Percentiles rank a stretch among this genome's conserved stretches.
These are phyloP conservation scores for Kwoniella sp. DNA, from an alignment of 768 basidiomycete species.

Conservation along the genomic window DNA sequence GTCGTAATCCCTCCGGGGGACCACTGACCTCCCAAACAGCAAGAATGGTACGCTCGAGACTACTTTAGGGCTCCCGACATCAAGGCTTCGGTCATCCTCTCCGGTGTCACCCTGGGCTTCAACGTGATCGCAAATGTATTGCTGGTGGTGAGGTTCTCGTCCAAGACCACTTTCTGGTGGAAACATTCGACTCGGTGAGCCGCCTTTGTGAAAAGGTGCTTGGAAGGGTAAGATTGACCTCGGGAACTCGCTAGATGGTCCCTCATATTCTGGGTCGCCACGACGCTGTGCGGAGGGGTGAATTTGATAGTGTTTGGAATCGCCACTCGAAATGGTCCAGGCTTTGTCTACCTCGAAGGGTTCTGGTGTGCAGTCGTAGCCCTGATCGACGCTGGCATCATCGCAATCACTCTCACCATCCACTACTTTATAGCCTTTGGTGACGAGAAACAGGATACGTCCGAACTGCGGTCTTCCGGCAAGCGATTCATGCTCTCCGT, in stretches of 20 bases:
- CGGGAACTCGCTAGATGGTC: conserved; percentile 17
- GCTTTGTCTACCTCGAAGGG: conserved; percentile 29
- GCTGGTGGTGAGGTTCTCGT: conserved; percentile 49
- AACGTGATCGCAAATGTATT: conserved; percentile 49
- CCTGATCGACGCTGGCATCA: conserved; percentile 31
- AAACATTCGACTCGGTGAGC: conserved; percentile 26
- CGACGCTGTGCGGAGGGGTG: conserved; percentile 44
- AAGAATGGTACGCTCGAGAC: conserved; percentile 46
- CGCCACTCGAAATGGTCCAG: conserved; percentile 25
- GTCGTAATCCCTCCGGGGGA: too few species aligned
- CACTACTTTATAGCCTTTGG: conserved; percentile 36
- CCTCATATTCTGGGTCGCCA: conserved; percentile 46
- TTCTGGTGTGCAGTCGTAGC: conserved; percentile 43
- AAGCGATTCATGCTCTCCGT: conserved; percentile 42
- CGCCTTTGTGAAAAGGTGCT: background rate
- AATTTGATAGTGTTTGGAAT: conserved; percentile 42
- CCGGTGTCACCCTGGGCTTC: conserved; percentile 40
- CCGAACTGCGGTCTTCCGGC: conserved; percentile 24
- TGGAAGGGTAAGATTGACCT: background rate
- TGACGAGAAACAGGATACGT: conserved; percentile 6
- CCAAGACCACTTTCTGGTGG: conserved; percentile 27
- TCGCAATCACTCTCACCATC: conserved; percentile 29
- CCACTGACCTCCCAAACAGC: conserved; percentile 10
- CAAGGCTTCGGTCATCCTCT: conserved; percentile 32
- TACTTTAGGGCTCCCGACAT: conserved; percentile 41